A percentile compares a stretch with the other conserved stretches of the same genome.
Conservation (phyloP, 192 early-diverging fungal genomes). For the Backusella macrospora region DNA sequence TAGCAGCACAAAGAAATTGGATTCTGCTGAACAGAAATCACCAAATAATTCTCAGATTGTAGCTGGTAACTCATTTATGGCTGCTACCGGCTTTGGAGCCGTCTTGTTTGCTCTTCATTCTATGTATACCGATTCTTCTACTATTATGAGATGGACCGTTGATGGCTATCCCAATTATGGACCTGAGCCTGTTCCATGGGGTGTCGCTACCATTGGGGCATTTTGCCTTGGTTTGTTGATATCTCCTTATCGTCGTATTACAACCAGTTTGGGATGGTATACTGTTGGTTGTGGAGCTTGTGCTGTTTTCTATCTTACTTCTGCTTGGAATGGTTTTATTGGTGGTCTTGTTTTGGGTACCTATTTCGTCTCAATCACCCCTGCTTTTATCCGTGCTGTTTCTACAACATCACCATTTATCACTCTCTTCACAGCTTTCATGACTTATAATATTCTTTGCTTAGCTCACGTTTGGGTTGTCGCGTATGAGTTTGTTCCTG, state of each 20-base stretch:
- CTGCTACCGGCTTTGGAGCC: conserved; percentile 65
- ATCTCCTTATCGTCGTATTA: conserved; percentile 48
- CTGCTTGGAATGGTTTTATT: conserved; percentile 65
- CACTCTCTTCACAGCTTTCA: conserved; percentile 61
- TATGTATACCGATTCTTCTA: conserved; percentile 76
- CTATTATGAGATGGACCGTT: conserved; percentile 73
- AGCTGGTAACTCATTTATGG: conserved; percentile 43
- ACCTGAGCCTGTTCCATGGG: conserved; percentile 74
- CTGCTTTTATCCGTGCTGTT: conserved; percentile 58
- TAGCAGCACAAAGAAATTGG: neutral
- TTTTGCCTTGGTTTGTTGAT: conserved; percentile 60
- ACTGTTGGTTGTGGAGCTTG: conserved; percentile 55
- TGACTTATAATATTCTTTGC: conserved; percentile 72
- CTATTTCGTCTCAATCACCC: conserved; percentile 62
- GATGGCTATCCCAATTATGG: conserved; percentile 77
- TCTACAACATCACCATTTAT: conserved; percentile 63
- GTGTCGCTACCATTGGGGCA: conserved; percentile 60
- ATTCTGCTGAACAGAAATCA: neutral
- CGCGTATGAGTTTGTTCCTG: conserved; percentile 84
- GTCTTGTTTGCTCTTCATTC: conserved; percentile 75
- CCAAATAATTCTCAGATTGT: neutral
- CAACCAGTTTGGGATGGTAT: conserved; percentile 61
- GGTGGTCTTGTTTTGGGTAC: conserved; percentile 65
- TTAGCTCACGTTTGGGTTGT: conserved; percentile 81
- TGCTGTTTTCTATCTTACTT: conserved; percentile 56